Conservation (phyloP, 2,329 filamentous ascomycete genomes). For the Colletotrichum eremochloae region DNA sequence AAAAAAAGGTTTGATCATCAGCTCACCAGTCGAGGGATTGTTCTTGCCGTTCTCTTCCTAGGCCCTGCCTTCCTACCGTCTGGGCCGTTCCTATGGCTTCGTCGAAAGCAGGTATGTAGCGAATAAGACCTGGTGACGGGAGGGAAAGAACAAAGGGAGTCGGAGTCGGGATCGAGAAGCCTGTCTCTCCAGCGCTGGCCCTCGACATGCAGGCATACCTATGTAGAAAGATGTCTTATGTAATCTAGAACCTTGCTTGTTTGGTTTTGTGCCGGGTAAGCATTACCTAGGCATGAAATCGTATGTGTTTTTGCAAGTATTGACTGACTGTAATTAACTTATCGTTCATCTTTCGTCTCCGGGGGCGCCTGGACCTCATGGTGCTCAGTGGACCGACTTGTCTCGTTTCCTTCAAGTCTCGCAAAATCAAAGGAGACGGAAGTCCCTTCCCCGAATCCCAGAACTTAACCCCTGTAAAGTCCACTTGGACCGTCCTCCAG, state of each 20-base stretch:
- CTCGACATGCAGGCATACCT: neutral
- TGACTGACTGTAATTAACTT: neutral
- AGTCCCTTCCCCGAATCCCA: conserved; percentile 6
- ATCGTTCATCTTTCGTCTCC: conserved; percentile 25
- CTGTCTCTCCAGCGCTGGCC: neutral
- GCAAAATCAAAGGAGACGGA: neutral
- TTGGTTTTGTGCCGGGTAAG: neutral
- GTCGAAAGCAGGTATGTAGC: neutral
- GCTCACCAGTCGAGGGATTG: neutral
- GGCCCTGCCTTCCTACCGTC: neutral
- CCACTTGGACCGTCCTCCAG: neutral
- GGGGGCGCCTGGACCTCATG: conserved; percentile 17
- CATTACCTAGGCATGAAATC: neutral
- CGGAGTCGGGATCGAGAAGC: neutral
- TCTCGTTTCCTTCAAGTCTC: neutral
- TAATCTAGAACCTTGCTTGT: neutral
- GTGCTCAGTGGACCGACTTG: conserved; percentile 19
- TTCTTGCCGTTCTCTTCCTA: neutral
- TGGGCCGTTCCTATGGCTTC: neutral
- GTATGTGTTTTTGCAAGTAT: neutral
- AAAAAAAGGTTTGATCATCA: neutral
- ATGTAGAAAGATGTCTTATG: neutral
- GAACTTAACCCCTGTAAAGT: neutral
- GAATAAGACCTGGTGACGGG: neutral
- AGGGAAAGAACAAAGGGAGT: conserved; percentile 9